phyloP scores from a whole-genome alignment of 805 yeast genomes.

The Kodamaea sagamina region DNA sequence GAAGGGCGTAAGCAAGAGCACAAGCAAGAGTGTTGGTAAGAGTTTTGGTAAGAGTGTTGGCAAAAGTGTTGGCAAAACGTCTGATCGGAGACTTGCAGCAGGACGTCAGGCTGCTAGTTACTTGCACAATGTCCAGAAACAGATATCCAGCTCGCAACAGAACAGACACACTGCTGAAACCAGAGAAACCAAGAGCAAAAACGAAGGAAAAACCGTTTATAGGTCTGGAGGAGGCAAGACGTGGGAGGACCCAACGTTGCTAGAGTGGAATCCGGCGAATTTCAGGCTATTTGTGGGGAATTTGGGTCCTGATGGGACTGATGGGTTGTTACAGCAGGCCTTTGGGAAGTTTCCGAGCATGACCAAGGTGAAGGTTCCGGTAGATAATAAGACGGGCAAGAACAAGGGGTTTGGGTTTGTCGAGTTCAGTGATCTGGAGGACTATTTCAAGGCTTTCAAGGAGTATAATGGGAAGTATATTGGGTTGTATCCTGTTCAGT shows the following conservation, averaged over 20 bases:
- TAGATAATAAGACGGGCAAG: conserved; percentile 46
- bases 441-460: conserved; percentile 68
- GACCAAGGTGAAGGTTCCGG: conserved; percentile 60
- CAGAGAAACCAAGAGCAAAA: too few relatives aligned
- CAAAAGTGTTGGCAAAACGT: conserved; percentile 1
- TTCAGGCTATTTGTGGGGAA: conserved; percentile 74
- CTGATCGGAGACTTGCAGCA: conserved; percentile 58
- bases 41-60: not conserved
- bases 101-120: conserved; percentile 50
- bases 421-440: conserved; percentile 63
- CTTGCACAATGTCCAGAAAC: conserved; percentile 29
- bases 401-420: conserved; percentile 76
- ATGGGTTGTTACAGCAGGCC: conserved; percentile 53
- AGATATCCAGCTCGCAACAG: not conserved
- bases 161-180: not conserved
- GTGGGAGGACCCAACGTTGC: conserved; percentile 50
- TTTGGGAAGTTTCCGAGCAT: conserved; percentile 56
- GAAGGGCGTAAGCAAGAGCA: not conserved
- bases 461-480: conserved; percentile 77
- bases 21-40: conserved; percentile 2
- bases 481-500: conserved; percentile 70
- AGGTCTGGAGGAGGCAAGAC: conserved; percentile 39
- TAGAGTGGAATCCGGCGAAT: conserved; percentile 71
- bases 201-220: not conserved
- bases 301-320: conserved; percentile 66